phyloP scores from a whole-genome alignment of 352 stramenopile species.

The Globisporangium yorkense region DNA sequence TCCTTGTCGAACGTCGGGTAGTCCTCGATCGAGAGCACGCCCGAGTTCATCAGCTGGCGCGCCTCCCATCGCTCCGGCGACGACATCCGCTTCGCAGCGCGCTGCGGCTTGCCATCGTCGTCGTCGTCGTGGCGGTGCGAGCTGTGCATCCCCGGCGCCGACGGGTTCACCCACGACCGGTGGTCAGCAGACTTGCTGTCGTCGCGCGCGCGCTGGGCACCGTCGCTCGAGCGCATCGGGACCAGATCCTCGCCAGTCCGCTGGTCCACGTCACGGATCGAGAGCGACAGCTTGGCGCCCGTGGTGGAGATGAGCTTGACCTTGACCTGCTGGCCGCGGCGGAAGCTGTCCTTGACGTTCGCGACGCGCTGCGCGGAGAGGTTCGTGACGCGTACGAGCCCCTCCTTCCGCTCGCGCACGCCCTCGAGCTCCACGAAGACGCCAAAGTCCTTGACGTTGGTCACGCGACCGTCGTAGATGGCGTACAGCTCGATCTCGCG shows the following conservation, averaged over 20 bases:
- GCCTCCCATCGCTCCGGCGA: conserved; percentile 97
- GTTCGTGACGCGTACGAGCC: conserved; percentile 94
- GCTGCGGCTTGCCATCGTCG: conserved; percentile 66
- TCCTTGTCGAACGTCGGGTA: conserved; percentile 98
- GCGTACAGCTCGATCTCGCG: conserved; percentile 84
- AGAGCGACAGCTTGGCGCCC: conserved; percentile 89
- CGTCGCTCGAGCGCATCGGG: conserved; percentile 82
- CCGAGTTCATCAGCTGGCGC: conserved; percentile 96
- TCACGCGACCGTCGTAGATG: conserved; percentile 93
- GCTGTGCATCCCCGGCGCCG: conserved; percentile 75
- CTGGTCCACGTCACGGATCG: conserved; percentile 97
- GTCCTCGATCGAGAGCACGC: conserved; percentile 96
- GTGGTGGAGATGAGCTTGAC: conserved; percentile 96
- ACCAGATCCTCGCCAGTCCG: conserved; percentile 92
- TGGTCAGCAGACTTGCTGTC: conserved; percentile 48
- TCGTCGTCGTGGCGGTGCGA: conserved; percentile 54
- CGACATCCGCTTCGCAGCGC: conserved; percentile 87
- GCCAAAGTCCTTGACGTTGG: conserved; percentile 96
- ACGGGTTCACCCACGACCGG: conserved; percentile 81
- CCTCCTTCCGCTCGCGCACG: conserved; percentile 76
- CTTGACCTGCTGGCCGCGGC: conserved; percentile 89
- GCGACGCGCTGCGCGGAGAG: conserved; percentile 83
- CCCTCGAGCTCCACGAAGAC: conserved; percentile 93
- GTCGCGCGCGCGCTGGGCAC: conserved; percentile 41
- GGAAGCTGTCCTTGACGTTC: conserved; percentile 86